Evolutionary conservation across 306 rosid species (phyloP).

Genomic region (Medicago ruthenica): DNA sequence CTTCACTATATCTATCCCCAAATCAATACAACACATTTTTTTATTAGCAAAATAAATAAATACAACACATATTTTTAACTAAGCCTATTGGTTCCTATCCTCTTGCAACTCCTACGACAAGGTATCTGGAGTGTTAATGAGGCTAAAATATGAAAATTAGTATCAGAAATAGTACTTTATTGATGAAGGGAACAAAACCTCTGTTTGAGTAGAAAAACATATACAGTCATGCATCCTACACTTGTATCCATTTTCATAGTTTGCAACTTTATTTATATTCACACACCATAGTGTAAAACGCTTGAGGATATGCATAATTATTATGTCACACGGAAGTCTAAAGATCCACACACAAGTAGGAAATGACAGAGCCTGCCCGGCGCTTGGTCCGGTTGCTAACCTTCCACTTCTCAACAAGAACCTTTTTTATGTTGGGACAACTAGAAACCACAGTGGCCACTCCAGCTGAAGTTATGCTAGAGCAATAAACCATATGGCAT

Average conservation of each 20-base stretch:
- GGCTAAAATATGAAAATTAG: slow-evolving; percentile 18
- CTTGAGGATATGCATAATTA: slow-evolving; percentile 25
- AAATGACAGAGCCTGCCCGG: slow-evolving; percentile 78
- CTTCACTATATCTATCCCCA: slow-evolving; percentile 9
- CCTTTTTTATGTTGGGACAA: slow-evolving; percentile 82
- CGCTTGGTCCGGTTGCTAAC: slow-evolving; percentile 88
- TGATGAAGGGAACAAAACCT: slow-evolving; percentile 5
- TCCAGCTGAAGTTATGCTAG: slow-evolving; percentile 75
- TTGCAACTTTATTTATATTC: slow-evolving; percentile 28
- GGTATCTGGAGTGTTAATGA: slow-evolving; percentile 1
- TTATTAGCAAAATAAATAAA: background rate
- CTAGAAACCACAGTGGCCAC: slow-evolving; percentile 89
- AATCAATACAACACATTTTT: slow-evolving; percentile 21
- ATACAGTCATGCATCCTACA: slow-evolving; percentile 33
- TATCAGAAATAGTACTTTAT: slow-evolving; percentile 29
- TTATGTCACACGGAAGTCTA: slow-evolving; percentile 36
- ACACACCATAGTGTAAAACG: slow-evolving; percentile 12
- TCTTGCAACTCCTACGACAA: slow-evolving; percentile 19
- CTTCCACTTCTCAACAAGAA: slow-evolving; percentile 95
- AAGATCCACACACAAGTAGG: slow-evolving; percentile 86
- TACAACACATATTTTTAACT: slow-evolving; percentile 32
- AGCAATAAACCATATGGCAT: slow-evolving; percentile 95
- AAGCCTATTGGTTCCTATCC: slow-evolving; percentile 35
- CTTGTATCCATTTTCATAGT: slow-evolving; percentile 5
- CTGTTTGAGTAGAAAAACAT: slow-evolving; percentile 11